phyloP scores from a whole-genome alignment of 2,329 filamentous ascomycete genomes.

The Neonectria faginata region DNA sequence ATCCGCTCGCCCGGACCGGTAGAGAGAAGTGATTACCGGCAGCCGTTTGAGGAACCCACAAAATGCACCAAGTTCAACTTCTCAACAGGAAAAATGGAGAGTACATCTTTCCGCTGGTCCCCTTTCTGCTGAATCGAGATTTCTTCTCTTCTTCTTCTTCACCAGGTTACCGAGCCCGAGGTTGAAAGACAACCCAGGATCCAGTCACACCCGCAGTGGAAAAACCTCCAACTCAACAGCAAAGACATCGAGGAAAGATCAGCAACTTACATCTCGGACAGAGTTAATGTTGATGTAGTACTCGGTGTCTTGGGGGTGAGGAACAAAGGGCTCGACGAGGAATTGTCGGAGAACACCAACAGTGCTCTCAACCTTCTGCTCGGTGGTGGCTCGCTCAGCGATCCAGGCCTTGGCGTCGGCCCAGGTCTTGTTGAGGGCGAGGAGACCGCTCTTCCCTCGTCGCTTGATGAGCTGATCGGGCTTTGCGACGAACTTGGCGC shows the following conservation, averaged over 20 bases:
- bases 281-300: conserved; percentile 99
- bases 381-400: conserved; percentile 89
- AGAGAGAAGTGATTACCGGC: conserved; percentile 43
- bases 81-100: conserved; percentile 34
- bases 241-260: conserved; percentile 39
- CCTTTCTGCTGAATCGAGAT: conserved; percentile 20
- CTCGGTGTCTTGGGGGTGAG: conserved; percentile 93
- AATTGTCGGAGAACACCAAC: conserved; percentile 92
- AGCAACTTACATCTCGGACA: conserved; percentile 90
- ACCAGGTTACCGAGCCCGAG: conserved; percentile 5
- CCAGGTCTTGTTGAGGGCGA: conserved; percentile 98
- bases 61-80: conserved; percentile 35
- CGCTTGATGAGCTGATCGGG: conserved; percentile 99
- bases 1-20: conserved; percentile 55
- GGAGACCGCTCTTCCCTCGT: conserved; percentile 97
- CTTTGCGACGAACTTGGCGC: conserved; percentile 96
- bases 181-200: conserved; percentile 6
- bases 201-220: conserved; percentile 3
- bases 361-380: conserved; percentile 91
- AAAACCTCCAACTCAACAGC: conserved; percentile 11
- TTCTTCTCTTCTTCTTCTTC: conserved; percentile 23
- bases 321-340: conserved; percentile 98
- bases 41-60: conserved; percentile 42
- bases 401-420: conserved; percentile 94
- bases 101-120: conserved; percentile 37